Percentiles rank a stretch among this genome's conserved stretches.
Evolutionary conservation across 2,329 filamentous ascomycete genomes (phyloP).

Genomic region (Leptographium wingfieldii): DNA sequence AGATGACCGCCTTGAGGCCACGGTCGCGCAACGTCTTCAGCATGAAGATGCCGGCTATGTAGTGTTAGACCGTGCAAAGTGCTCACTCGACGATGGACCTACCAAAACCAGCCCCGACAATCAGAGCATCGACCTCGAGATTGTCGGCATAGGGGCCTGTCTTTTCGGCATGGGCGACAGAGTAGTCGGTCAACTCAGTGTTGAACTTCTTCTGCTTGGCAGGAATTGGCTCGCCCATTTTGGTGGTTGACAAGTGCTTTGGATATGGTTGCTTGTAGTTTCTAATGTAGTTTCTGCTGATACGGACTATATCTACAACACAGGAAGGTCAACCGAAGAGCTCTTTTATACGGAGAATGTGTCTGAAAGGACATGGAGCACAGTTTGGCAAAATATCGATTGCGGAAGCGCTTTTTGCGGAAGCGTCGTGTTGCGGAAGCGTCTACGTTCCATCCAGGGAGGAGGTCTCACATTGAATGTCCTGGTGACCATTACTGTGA

Average conservation of each 20-base stretch:
- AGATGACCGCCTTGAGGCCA: conserved; percentile 34
- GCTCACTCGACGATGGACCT: conserved; percentile 1
- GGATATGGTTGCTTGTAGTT: too few species aligned
- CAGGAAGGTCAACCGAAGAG: too few species aligned
- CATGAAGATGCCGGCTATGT: conserved; percentile 32
- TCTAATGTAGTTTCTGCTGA: too few species aligned
- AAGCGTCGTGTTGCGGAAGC: neutral
- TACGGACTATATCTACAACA: too few species aligned
- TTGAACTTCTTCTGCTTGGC: conserved; percentile 24
- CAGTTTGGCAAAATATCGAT: too few species aligned
- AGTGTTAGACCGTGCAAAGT: neutral
- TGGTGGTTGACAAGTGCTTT: neutral
- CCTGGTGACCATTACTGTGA: neutral
- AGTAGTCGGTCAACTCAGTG: conserved; percentile 27
- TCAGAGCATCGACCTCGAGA: conserved; percentile 29
- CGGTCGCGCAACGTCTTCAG: conserved; percentile 38
- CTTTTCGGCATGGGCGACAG: conserved; percentile 16
- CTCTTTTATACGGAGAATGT: too few species aligned
- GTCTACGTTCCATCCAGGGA: neutral
- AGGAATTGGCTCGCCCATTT: conserved; percentile 12
- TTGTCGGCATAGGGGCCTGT: conserved; percentile 28
- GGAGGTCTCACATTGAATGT: too few species aligned
- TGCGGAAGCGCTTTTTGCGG: neutral
- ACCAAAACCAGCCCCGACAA: conserved; percentile 34
- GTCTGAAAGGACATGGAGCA: too few species aligned